phyloP scores from a whole-genome alignment of 805 yeast species.

The Suhomyces sp. region DNA sequence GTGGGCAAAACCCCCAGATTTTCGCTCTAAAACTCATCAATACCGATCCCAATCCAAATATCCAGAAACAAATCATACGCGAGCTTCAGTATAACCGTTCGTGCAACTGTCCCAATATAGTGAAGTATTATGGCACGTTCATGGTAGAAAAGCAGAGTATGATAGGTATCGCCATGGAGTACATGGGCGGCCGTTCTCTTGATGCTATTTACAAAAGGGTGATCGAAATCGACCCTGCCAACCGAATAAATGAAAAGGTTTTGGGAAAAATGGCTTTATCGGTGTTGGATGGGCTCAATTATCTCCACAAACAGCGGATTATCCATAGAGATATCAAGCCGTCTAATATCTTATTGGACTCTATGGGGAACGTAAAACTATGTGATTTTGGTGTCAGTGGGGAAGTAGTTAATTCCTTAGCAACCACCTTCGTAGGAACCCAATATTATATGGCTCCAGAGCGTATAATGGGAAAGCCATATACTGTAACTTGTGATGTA shows the following conservation, averaged over 20 bases:
- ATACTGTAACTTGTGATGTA: conserved; percentile 91
- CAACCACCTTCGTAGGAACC: conserved; percentile 96
- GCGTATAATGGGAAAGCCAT: conserved; percentile 91
- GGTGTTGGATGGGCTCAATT: conserved; percentile 79
- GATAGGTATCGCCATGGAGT: conserved; percentile 95
- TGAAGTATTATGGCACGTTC: conserved; percentile 90
- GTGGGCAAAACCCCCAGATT: conserved; percentile 45
- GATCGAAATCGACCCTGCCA: conserved; percentile 59
- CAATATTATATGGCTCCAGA: conserved; percentile 99
- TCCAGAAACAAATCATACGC: conserved; percentile 85
- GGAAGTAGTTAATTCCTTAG: conserved; percentile 90
- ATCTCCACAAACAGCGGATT: conserved; percentile 81
- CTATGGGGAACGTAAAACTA: conserved; percentile 77
- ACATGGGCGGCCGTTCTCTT: conserved; percentile 88
- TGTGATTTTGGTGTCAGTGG: conserved; percentile 99
- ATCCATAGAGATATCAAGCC: conserved; percentile 97
- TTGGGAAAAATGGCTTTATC: conserved; percentile 87
- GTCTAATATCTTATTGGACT: conserved; percentile 79
- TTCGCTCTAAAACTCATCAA: conserved; percentile 82
- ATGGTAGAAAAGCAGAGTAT: conserved; percentile 71
- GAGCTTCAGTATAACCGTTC: conserved; percentile 85
- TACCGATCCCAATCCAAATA: conserved; percentile 77
- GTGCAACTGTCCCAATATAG: conserved; percentile 82
- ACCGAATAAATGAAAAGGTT: conserved; percentile 89
- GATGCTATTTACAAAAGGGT: conserved; percentile 88